Evolutionary conservation across 2,329 filamentous ascomycete species (phyloP).

Genomic region (Ceratocystis albifundus): DNA sequence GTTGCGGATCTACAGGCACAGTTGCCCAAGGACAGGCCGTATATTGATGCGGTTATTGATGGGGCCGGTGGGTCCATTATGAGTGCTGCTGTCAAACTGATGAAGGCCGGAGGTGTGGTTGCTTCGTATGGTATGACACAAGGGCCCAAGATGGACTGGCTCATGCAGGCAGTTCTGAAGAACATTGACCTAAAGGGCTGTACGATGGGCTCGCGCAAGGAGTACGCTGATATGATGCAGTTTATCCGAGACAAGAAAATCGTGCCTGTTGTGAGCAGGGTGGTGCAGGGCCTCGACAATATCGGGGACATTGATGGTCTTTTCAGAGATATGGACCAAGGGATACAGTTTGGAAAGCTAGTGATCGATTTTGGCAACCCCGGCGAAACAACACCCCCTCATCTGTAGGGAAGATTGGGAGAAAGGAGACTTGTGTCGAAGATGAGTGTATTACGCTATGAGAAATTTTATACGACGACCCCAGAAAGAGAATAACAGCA

Average conservation of each 20-base stretch:
- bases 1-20: conserved; percentile 58
- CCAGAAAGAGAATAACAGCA: neutral
- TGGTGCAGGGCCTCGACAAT: conserved; percentile 61
- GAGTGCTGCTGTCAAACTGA: conserved; percentile 51
- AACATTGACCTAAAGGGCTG: conserved; percentile 78
- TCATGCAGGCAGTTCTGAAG: conserved; percentile 71
- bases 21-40: conserved; percentile 54
- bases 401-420: neutral
- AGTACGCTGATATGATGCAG: conserved; percentile 81
- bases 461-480: neutral
- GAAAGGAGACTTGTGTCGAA: neutral
- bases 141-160: conserved; percentile 71
- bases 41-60: conserved; percentile 74
- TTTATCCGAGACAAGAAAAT: conserved; percentile 68
- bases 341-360: conserved; percentile 82
- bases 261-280: conserved; percentile 63
- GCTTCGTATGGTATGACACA: conserved; percentile 86
- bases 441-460: conserved; percentile 11
- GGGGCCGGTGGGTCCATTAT: conserved; percentile 81
- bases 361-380: conserved; percentile 57
- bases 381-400: conserved; percentile 25
- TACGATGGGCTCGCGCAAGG: conserved; percentile 82
- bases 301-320: conserved; percentile 66
- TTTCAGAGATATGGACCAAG: conserved; percentile 80
- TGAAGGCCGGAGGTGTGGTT: conserved; percentile 77